A percentile compares a stretch with the other conserved stretches of the same genome.
Conservation (phyloP, 306 rosid genomes). For the Rosa multiflora region DNA sequence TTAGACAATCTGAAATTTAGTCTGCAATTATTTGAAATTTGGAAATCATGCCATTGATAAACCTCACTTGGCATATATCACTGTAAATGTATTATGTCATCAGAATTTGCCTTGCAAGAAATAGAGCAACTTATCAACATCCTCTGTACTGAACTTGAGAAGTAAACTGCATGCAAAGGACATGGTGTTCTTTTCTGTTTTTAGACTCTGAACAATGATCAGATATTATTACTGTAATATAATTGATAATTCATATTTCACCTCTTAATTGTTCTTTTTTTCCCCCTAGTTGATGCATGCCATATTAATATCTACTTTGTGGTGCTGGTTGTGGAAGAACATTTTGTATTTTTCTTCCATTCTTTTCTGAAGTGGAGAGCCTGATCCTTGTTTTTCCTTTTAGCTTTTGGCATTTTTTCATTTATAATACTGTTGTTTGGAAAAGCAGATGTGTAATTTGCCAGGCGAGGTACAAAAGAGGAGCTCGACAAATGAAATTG, state of each 20-base stretch:
- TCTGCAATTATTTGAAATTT: not conserved
- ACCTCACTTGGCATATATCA: not conserved
- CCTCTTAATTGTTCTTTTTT: not conserved
- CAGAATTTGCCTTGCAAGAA: not conserved
- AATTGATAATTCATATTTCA: not conserved
- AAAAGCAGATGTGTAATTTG: slow-evolving; percentile 78
- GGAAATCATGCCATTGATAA: not conserved
- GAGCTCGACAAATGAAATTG: slow-evolving; percentile 75
- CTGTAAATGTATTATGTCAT: not conserved
- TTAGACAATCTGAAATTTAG: not conserved
- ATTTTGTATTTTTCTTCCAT: not conserved
- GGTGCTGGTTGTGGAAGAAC: not conserved
- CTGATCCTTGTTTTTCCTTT: not conserved
- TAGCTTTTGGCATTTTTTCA: not conserved
- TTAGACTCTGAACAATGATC: not conserved
- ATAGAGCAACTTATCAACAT: not conserved
- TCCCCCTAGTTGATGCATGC: not conserved
- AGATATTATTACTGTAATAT: not conserved
- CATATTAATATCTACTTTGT: not conserved
- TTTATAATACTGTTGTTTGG: not conserved
- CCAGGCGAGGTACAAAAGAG: slow-evolving; percentile 87
- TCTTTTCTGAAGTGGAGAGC: not conserved
- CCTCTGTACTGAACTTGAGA: not conserved
- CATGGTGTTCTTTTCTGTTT: slow-evolving; percentile 1
- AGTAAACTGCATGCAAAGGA: not conserved